Evolutionary conservation across 495 filamentous ascomycete genomes (phyloP).

Genomic region (Penicillium waksmanii): DNA sequence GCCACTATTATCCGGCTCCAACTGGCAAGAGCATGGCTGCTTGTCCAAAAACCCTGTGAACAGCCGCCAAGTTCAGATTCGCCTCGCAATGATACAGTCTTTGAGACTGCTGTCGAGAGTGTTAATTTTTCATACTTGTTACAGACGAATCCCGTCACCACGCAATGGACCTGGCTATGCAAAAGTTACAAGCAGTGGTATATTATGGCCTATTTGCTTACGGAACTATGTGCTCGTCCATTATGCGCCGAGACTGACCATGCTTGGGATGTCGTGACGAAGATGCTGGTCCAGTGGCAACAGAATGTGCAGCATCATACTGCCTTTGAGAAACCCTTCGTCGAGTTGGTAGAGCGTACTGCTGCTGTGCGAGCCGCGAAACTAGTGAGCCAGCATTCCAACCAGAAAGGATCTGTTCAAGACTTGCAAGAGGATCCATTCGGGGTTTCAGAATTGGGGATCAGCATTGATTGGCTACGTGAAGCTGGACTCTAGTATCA

Average conservation of each 20-base stretch:
- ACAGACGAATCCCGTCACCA: conserved; percentile 9
- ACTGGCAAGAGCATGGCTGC: conserved; percentile 66
- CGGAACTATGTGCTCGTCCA: conserved; percentile 68
- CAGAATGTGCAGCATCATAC: neutral
- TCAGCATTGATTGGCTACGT: conserved; percentile 3
- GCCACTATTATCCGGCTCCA: conserved; percentile 67
- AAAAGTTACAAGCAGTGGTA: conserved; percentile 79
- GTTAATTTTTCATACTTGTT: conserved; percentile 12
- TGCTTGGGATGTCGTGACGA: conserved; percentile 70
- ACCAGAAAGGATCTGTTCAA: neutral
- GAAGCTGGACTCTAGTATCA: neutral
- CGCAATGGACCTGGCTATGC: conserved; percentile 49
- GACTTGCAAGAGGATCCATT: neutral
- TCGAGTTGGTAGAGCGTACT: neutral
- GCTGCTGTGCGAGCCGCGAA: conserved; percentile 2
- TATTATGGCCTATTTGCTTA: conserved; percentile 67
- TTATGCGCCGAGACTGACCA: conserved; percentile 64
- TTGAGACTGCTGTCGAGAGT: conserved; percentile 13
- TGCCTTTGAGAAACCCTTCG: neutral
- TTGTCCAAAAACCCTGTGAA: conserved; percentile 45
- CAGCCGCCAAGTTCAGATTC: conserved; percentile 36
- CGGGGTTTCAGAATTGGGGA: neutral
- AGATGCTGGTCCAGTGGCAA: conserved; percentile 53
- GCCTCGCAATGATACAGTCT: neutral
- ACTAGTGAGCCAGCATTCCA: neutral